Base-by-base conservation (phyloP, 2,329 filamentous ascomycete species). In the Domatiomyces globalis region DNA sequence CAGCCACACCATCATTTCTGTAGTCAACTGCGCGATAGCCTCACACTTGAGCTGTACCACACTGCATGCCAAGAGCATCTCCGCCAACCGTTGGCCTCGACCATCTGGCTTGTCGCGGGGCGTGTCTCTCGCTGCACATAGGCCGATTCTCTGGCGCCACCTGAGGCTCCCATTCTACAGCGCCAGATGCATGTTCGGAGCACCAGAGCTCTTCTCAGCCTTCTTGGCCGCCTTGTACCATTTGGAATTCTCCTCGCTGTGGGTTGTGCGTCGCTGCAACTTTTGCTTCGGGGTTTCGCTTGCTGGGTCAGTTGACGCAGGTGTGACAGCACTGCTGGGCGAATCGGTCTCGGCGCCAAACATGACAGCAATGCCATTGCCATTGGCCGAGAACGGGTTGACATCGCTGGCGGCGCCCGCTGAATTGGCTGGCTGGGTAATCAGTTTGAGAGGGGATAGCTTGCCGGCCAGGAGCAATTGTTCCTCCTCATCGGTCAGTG, bases 171-270 rank as follows among this genome's bases (percentile, higher is more conserved):
- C 43, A 20, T 45, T 45, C 48, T 51, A 58, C 49, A 57, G 52
- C 15, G 58, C 58, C 29, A 61, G 43, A 51, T 61, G 58, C 49
- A 61, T 50, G 39, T 44, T 48, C 44, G 58, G 56, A n/a, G 55
- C 57, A 4, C 58, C 58, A 10, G 36, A 36, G 48, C 57, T 54
- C 51, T 61, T 61, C 56, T 58, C 58, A 12, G 57, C 58, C 54
- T 59, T 59, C 53, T 58, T 61, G n/a, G 58, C 58, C n/a, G 57
- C 58, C 54, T 61, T 61, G 52, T 59, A 58, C 58, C 58, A 61
- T 43, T 58, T 61, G 36, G 53, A 52, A 50, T 61, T 61, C 43
- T 57, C 57, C 18, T 59, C 56, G 18, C 53, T 50, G 44, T 61
- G 54, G 1, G 57, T 54, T 7, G 56, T 58, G 10, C 54, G 48